Base-by-base conservation (phyloP, 169 alveolate genomes). In the Blepharisma undulans region DNA sequence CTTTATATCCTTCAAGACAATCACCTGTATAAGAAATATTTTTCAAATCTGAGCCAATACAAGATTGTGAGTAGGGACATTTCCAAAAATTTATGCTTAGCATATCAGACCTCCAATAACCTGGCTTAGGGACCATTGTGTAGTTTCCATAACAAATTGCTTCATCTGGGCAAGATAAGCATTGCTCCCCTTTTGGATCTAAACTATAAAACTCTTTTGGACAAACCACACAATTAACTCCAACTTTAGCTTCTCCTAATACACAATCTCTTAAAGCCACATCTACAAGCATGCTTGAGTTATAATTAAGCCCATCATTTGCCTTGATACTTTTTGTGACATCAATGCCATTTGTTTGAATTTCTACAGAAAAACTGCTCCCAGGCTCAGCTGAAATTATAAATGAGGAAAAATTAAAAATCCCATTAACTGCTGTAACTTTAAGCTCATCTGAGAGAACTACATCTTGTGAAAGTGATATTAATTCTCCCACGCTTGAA, bases 71-170 rank as follows among this genome's bases (percentile, higher is more conserved):
- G 19, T 36, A 6, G 4, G 90, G 93, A 78, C 96, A 94, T 21
- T 29, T 7, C n/a, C 60, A 36, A 36, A 94, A 92, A 19, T 34
- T 87, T 7, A 86, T 90, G 25, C 93, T 76, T 0, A 29, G 30
- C 30, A 76, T 89, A 22, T 27, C 66, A 18, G 60, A 60, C 66
- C 96, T 94, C 94, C 96, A 94, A 76, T 85, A 94, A 3, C 95
- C 95, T n/a, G 90, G 79, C 78, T 87, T 92, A 18, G 95, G 94
- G 7, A 89, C 92, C 1, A 94, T 92, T 33, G 30, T 61, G 76
- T 27, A 25, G 21, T 92, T 93, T 29, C 96, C 96, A 10, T 71
- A 27, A 33, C 96, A 94, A 12, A 80, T 76, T 1, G 95, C 94
- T 60, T 85, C 87, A 21, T n/a, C 34, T 21, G 87, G 92, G 25